Conservation (phyloP, 441 rosid species). For the Metrosideros polymorpha region DNA sequence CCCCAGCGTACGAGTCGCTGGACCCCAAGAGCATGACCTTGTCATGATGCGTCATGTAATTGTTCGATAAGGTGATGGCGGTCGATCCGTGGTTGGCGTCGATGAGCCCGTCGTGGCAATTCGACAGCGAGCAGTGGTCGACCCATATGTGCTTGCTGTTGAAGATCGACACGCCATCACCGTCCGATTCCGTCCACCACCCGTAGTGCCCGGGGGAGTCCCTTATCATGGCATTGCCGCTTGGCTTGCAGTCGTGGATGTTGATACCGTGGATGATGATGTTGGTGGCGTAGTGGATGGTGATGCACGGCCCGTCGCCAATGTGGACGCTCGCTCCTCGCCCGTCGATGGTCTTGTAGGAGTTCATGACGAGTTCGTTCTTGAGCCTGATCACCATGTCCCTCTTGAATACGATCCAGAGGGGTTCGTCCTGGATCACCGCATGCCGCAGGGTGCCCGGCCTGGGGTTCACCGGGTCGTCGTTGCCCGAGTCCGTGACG, state of each 20-base stretch:
- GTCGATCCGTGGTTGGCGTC: conserved; percentile 7
- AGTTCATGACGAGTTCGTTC: conserved; percentile 8
- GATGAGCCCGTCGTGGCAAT: conserved; percentile 9
- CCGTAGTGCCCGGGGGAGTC: conserved; percentile 6
- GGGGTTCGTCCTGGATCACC: conserved; percentile 8
- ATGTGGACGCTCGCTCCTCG: conserved; percentile 13
- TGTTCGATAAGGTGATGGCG: conserved; percentile 13
- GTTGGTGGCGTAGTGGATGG: conserved; percentile 9
- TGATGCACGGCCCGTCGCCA: conserved; percentile 5
- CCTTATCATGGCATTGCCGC: conserved; percentile 4
- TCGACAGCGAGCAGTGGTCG: conserved; percentile 10
- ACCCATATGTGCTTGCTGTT: conserved; percentile 8
- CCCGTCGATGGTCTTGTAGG: conserved; percentile 9
- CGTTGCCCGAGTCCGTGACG: conserved; percentile 3
- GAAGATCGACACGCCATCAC: conserved; percentile 2
- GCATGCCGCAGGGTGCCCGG: conserved; percentile 13
- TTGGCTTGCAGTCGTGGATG: conserved; percentile 10
- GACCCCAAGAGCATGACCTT: conserved; percentile 13
- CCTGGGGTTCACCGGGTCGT: conserved; percentile 3
- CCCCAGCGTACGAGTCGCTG: conserved; percentile 7
- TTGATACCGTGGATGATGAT: conserved; percentile 11
- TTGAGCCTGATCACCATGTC: conserved; percentile 8
- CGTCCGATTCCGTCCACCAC: conserved; percentile 9
- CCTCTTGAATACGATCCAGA: conserved; percentile 8
- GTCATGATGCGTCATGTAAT: conserved; percentile 14